Conservation (phyloP, 495 filamentous ascomycete species). For the Lepraria neglecta region DNA sequence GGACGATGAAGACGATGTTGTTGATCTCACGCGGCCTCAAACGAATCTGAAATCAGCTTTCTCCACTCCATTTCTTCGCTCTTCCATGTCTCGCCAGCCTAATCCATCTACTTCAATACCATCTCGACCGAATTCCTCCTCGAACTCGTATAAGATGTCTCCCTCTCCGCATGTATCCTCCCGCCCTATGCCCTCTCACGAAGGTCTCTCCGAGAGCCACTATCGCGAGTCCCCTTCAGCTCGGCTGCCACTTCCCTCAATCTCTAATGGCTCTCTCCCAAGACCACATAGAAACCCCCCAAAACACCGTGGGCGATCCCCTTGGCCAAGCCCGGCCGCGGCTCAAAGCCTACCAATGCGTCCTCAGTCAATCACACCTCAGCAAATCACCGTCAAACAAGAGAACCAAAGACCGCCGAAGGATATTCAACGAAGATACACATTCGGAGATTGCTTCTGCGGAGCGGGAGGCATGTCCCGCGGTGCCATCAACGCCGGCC, state of each 20-base stretch:
- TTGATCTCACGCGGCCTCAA: slow-evolving; percentile 10
- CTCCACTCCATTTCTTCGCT: neutral
- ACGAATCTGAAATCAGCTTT: neutral
- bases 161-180: neutral
- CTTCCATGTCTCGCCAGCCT: neutral
- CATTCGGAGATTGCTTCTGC: slow-evolving; percentile 66
- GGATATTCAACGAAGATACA: slow-evolving; percentile 39
- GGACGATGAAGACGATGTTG: neutral
- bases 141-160: neutral
- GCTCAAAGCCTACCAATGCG: neutral
- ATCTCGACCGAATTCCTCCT: neutral
- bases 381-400: neutral
- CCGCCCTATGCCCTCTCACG: neutral
- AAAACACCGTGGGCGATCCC: neutral
- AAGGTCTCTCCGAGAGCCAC: neutral
- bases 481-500: slow-evolving; percentile 58
- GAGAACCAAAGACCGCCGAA: neutral
- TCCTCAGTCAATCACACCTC: neutral
- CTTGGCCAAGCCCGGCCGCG: neutral
- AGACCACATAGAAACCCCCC: no score
- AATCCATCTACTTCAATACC: neutral
- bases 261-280: neutral
- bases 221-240: neutral
- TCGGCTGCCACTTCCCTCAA: neutral
- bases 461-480: slow-evolving; percentile 71